A percentile compares a stretch with the other conserved stretches of the same genome.
These are phyloP conservation scores for Taphrina populina DNA, from an alignment of 1,139 yeast species.

Conservation along the genomic window DNA sequence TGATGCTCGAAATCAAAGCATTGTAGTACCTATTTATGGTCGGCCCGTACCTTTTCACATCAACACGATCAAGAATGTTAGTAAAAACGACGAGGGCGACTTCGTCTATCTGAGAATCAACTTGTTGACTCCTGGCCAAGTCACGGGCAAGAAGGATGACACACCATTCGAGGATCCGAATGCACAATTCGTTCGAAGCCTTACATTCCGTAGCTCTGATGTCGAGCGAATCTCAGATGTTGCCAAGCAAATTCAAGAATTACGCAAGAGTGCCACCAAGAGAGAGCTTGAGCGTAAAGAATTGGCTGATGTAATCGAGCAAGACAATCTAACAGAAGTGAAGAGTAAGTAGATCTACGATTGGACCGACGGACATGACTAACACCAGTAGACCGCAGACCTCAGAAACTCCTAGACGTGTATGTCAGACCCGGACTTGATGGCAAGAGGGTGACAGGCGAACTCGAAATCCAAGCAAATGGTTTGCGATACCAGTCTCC, in stretches of 20 bases:
- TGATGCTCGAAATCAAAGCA: slow-evolving; percentile 83
- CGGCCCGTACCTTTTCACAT: slow-evolving; percentile 98
- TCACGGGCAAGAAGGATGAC: slow-evolving; percentile 66
- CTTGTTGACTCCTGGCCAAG: slow-evolving; percentile 88
- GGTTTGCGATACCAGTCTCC: slow-evolving; percentile 89
- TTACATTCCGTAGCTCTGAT: slow-evolving; percentile 86
- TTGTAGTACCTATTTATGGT: slow-evolving; percentile 86
- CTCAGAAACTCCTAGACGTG: slow-evolving; percentile 81
- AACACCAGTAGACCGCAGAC: slow-evolving; percentile 56
- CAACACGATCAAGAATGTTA: slow-evolving; percentile 88
- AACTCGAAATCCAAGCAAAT: slow-evolving; percentile 87
- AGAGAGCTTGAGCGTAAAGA: slow-evolving; percentile 88
- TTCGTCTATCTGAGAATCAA: slow-evolving; percentile 85
- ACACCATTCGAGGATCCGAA: slow-evolving; percentile 90
- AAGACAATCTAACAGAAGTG: slow-evolving; percentile 80
- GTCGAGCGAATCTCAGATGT: slow-evolving; percentile 90
- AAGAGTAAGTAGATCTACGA: slow-evolving; percentile 44
- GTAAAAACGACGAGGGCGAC: slow-evolving; percentile 95
- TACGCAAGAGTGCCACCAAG: slow-evolving; percentile 88
- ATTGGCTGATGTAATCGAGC: slow-evolving; percentile 91
- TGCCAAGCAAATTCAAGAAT: slow-evolving; percentile 82
- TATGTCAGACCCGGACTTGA: slow-evolving; percentile 95
- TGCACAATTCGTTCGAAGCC: slow-evolving; percentile 79
- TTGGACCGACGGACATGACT: not conserved
- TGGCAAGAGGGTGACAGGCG: slow-evolving; percentile 89